Evolutionary conservation across 176 grass and related monocot species (phyloP).

Genomic region (Urochloa ruziziensis): DNA sequence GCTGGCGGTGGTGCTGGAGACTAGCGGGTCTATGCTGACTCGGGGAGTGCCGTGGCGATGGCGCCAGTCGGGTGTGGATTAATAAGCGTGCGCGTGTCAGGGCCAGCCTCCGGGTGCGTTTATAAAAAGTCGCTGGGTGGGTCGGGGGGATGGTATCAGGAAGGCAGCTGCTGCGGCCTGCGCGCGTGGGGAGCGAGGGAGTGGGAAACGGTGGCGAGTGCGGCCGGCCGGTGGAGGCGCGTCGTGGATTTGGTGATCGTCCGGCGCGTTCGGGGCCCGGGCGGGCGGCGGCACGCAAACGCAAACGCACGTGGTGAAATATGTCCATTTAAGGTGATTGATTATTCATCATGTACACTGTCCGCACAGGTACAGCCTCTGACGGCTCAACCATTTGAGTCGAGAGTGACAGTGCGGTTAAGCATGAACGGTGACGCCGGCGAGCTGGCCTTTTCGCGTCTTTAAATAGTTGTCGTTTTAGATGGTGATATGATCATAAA

Average conservation of each 20-base stretch:
- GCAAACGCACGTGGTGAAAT: neutral
- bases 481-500: too few species aligned
- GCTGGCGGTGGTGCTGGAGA: neutral
- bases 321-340: neutral
- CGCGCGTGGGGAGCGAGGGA: neutral
- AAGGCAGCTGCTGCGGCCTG: neutral
- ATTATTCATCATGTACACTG: neutral
- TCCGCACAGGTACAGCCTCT: neutral
- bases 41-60: neutral
- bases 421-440: neutral
- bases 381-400: neutral
- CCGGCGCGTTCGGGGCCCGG: neutral
- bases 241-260: neutral
- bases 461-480: too few species aligned
- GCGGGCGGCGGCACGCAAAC: too few species aligned
- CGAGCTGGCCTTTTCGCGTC: too few species aligned
- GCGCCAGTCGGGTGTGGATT: neutral
- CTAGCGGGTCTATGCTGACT: neutral
- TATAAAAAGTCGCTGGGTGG: neutral
- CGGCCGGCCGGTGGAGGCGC: slow-evolving; percentile 1
- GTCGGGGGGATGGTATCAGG: neutral
- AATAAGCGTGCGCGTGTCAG: slow-evolving; percentile 6
- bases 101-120: neutral
- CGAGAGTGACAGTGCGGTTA: neutral
- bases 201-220: slow-evolving; percentile 9